A percentile compares a stretch with the other conserved stretches of the same genome.
These are phyloP conservation scores for Epichloe brachyelytri DNA, from an alignment of 2,329 filamentous ascomycete species.

Conservation along the genomic window DNA sequence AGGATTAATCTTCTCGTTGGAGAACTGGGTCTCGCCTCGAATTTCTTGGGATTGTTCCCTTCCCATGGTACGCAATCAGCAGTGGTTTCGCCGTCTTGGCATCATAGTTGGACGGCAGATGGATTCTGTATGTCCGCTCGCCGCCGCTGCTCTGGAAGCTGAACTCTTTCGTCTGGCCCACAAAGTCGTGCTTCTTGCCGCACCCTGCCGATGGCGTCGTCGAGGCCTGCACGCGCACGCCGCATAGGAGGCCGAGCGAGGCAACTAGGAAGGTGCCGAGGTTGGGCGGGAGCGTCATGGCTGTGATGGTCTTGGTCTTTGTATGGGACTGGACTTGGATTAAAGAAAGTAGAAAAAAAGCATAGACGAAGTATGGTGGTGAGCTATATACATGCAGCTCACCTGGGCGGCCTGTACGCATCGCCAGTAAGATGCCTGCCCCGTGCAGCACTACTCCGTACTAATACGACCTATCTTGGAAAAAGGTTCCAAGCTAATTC, in stretches of 20 bases:
- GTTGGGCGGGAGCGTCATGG: not conserved
- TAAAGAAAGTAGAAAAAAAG: too few species aligned
- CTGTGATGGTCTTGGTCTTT: too few species aligned
- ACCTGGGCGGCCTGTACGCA: too few species aligned
- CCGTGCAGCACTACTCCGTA: too few species aligned
- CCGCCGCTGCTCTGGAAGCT: constrained; percentile 12
- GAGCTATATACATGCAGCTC: too few species aligned
- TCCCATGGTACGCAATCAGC: constrained; percentile 35
- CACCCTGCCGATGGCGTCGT: constrained; percentile 8
- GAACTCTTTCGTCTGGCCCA: constrained; percentile 11
- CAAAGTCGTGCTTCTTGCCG: constrained; percentile 10
- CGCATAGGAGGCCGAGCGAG: not conserved
- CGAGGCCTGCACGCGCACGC: not conserved
- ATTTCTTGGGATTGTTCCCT: constrained; percentile 19
- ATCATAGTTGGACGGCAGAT: constrained; percentile 19
- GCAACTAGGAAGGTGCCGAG: not conserved
- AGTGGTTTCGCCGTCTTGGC: constrained; percentile 22
- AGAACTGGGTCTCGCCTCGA: constrained; percentile 25
- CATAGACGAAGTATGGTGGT: too few species aligned
- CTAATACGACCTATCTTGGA: too few species aligned
- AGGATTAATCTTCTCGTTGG: constrained; percentile 23
- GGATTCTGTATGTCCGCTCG: constrained; percentile 9
- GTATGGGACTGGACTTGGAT: too few species aligned
- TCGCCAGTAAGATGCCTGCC: too few species aligned
- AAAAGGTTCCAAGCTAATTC: too few species aligned